phyloP scores from a whole-genome alignment of 352 stramenopile species.

The Phytophthora palmivora region DNA sequence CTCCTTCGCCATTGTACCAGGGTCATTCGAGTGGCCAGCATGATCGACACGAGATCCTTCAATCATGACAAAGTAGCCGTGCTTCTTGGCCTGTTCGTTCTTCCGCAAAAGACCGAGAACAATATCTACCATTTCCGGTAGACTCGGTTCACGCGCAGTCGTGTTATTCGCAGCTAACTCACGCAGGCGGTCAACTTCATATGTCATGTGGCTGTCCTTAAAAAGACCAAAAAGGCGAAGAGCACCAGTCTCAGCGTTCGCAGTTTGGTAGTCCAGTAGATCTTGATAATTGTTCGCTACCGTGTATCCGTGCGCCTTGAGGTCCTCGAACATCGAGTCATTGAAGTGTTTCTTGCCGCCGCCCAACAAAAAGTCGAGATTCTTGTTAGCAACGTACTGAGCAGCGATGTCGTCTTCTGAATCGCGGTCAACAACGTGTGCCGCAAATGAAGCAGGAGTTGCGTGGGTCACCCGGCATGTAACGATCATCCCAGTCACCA shows the following conservation, averaged over 20 bases:
- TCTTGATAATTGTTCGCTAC: conserved; percentile 64
- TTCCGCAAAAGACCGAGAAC: conserved; percentile 68
- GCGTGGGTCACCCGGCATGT: conserved; percentile 71
- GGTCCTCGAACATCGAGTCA: conserved; percentile 48
- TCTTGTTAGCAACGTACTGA: conserved; percentile 74
- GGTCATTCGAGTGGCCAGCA: conserved; percentile 72
- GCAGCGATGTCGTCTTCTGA: conserved; percentile 63
- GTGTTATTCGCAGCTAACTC: conserved; percentile 42
- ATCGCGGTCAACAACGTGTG: conserved; percentile 61
- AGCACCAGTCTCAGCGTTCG: conserved; percentile 52
- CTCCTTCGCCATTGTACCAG: conserved; percentile 71
- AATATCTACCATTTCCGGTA: conserved; percentile 71
- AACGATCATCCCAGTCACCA: conserved; percentile 75
- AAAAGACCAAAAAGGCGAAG: conserved; percentile 70
- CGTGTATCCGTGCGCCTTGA: conserved; percentile 53
- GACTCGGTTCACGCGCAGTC: conserved; percentile 57
- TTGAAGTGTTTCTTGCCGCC: conserved; percentile 66
- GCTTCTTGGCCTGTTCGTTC: conserved; percentile 74
- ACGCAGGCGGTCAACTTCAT: conserved; percentile 68
- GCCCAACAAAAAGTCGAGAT: conserved; percentile 69
- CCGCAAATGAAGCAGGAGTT: conserved; percentile 60
- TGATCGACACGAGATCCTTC: conserved; percentile 78
- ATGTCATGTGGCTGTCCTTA: conserved; percentile 69
- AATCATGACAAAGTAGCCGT: conserved; percentile 83
- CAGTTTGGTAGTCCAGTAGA: conserved; percentile 55